Conservation (phyloP, 331 rosid species). For the Pyrus hybrid region DNA sequence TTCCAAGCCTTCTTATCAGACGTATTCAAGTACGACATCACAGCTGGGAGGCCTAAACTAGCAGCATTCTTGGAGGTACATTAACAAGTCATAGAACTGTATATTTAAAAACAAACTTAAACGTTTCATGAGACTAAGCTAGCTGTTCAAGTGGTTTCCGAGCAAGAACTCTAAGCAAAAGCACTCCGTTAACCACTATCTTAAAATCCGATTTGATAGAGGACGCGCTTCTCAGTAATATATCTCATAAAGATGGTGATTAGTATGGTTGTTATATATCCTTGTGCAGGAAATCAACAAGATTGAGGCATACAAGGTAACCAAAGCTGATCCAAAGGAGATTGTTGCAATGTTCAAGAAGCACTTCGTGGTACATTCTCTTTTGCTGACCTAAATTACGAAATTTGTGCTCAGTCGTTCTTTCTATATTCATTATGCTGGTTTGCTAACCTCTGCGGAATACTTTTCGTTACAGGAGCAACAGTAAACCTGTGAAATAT, state of each 20-base stretch:
- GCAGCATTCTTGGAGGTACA: constrained; percentile 63
- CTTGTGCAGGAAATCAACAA: constrained; percentile 17
- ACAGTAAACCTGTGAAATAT: not conserved
- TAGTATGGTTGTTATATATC: not conserved
- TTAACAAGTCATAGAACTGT: not conserved
- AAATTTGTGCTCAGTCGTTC: not conserved
- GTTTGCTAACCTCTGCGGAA: not conserved
- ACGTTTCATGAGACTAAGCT: not conserved
- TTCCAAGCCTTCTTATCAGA: constrained; percentile 41
- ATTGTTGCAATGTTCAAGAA: constrained; percentile 1
- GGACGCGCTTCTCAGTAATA: not conserved
- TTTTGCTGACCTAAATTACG: not conserved
- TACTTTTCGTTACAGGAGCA: not conserved
- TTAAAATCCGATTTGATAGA: not conserved
- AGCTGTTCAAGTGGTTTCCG: not conserved
- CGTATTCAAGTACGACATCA: constrained; percentile 38
- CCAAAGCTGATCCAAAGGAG: constrained; percentile 13
- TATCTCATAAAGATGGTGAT: not conserved
- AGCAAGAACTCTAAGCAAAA: not conserved
- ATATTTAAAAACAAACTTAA: not conserved
- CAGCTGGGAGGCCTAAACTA: constrained; percentile 67
- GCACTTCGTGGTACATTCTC: not conserved
- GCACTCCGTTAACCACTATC: not conserved
- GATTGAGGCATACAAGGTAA: constrained; percentile 15
- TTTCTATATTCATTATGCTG: not conserved